Conservation (phyloP, 345 rosid species). For the Gossypium raimondii region DNA sequence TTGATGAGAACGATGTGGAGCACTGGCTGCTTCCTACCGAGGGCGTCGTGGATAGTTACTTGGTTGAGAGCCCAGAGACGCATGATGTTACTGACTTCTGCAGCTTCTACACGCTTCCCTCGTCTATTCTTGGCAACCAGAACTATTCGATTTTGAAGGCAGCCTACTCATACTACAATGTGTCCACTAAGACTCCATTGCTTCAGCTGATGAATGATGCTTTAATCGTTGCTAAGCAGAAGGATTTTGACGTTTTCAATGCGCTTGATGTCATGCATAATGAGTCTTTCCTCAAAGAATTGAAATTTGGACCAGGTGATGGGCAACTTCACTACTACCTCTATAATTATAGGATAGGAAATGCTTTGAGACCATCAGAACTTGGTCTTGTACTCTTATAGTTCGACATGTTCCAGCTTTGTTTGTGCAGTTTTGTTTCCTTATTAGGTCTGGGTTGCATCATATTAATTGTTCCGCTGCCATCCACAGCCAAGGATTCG, state of each 20-base stretch:
- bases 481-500: constrained; percentile 13
- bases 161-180: constrained; percentile 93
- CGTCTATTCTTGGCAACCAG: constrained; percentile 84
- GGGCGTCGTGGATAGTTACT: constrained; percentile 71
- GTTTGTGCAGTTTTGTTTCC: constrained; percentile 12
- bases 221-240: constrained; percentile 69
- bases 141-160: constrained; percentile 72
- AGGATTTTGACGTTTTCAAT: constrained; percentile 84
- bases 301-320: constrained; percentile 93
- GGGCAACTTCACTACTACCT: constrained; percentile 94
- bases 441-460: constrained; percentile 9
- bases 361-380: constrained; percentile 59
- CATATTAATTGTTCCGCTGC: constrained; percentile 6
- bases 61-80: constrained; percentile 82
- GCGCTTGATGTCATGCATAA: constrained; percentile 94
- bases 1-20: constrained; percentile 81
- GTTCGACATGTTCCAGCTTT: constrained; percentile 10
- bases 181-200: constrained; percentile 70
- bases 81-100: constrained; percentile 89
- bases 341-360: constrained; percentile 64
- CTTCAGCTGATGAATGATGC: constrained; percentile 93
- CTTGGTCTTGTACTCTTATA: constrained; percentile 89
- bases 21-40: constrained; percentile 92
- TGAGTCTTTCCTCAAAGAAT: constrained; percentile 76
- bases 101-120: constrained; percentile 95